These are phyloP conservation scores for Zopfochytrium polystomum DNA, from an alignment of 371 early-diverging fungal genomes.

Conservation along the genomic window DNA sequence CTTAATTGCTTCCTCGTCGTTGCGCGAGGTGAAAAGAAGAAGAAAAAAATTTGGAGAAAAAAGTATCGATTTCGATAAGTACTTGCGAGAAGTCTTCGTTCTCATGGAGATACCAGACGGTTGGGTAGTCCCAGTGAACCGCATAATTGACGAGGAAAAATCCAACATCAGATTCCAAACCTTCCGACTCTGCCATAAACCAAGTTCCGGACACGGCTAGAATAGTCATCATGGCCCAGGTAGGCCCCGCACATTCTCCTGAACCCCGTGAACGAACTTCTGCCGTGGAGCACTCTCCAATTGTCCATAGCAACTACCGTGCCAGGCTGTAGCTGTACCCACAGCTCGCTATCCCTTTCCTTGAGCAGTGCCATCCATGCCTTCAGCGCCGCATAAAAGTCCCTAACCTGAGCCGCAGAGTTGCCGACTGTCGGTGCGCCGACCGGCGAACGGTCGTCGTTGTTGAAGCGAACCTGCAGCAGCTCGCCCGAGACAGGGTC, in stretches of 20 bases:
- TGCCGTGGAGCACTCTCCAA: conserved; percentile 84
- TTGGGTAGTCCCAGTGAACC: too few relatives aligned
- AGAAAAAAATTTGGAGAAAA: too few relatives aligned
- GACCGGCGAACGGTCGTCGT: conserved; percentile 76
- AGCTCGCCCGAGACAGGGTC: conserved; percentile 52
- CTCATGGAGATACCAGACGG: too few relatives aligned
- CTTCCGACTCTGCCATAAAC: conserved; percentile 25
- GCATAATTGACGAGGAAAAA: too few relatives aligned
- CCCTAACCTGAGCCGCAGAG: conserved; percentile 35
- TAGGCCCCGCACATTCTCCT: conserved; percentile 78
- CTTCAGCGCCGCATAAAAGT: conserved; percentile 72
- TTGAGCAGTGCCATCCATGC: conserved; percentile 67
- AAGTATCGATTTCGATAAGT: too few relatives aligned
- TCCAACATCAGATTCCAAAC: conserved; percentile 23
- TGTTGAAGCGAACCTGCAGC: conserved; percentile 80
- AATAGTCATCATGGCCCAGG: conserved; percentile 78
- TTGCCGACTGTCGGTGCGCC: conserved; percentile 44
- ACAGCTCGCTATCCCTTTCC: conserved; percentile 58
- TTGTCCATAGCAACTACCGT: conserved; percentile 78
- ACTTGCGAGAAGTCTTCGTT: too few relatives aligned
- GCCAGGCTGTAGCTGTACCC: conserved; percentile 72
- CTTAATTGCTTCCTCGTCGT: too few relatives aligned
- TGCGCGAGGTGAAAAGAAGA: too few relatives aligned
- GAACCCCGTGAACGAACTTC: conserved; percentile 72
- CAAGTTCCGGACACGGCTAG: conserved; percentile 48